Percentiles rank a stretch among this genome's conserved stretches.
phyloP scores from a whole-genome alignment of 352 stramenopile genomes.

The Pythium aristosporum region DNA sequence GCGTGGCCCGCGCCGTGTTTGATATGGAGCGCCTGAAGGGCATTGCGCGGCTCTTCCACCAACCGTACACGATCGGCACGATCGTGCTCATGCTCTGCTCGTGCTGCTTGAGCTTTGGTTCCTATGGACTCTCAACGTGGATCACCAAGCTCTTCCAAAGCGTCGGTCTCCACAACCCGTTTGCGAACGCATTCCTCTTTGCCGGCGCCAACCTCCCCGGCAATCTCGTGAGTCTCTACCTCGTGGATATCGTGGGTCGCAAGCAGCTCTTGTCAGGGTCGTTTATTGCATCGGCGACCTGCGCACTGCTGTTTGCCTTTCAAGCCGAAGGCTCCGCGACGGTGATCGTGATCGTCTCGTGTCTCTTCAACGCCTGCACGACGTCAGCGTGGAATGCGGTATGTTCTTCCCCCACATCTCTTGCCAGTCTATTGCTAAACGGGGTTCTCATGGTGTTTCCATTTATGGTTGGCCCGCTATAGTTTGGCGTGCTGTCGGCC shows the following conservation, averaged over 20 bases:
- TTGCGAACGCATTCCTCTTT: slow-evolving; percentile 93
- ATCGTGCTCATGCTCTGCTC: slow-evolving; percentile 68
- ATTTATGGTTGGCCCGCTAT: slow-evolving; percentile 1
- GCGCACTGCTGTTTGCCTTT: slow-evolving; percentile 80
- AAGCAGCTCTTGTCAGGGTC: slow-evolving; percentile 61
- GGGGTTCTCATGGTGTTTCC: not conserved
- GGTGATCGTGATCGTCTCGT: slow-evolving; percentile 85
- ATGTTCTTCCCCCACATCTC: slow-evolving; percentile 5
- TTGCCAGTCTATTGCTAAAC: not conserved
- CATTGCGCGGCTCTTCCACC: slow-evolving; percentile 51
- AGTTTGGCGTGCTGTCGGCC: slow-evolving; percentile 88
- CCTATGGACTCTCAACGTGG: slow-evolving; percentile 92
- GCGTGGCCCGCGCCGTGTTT: slow-evolving; percentile 58
- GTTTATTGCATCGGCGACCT: slow-evolving; percentile 65
- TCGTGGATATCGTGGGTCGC: slow-evolving; percentile 74
- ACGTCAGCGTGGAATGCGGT: slow-evolving; percentile 91
- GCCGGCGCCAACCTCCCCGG: slow-evolving; percentile 88
- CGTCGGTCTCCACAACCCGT: slow-evolving; percentile 85
- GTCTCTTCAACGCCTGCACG: slow-evolving; percentile 90
- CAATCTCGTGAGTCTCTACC: slow-evolving; percentile 82
- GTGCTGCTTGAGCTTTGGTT: slow-evolving; percentile 85
- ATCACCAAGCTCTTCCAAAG: slow-evolving; percentile 92
- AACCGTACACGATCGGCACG: slow-evolving; percentile 40
- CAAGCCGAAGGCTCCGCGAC: slow-evolving; percentile 60
- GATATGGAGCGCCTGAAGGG: slow-evolving; percentile 58